phyloP scores from a whole-genome alignment of 1,284 basidiomycete genomes.

The Ceratobasidium sp. region DNA sequence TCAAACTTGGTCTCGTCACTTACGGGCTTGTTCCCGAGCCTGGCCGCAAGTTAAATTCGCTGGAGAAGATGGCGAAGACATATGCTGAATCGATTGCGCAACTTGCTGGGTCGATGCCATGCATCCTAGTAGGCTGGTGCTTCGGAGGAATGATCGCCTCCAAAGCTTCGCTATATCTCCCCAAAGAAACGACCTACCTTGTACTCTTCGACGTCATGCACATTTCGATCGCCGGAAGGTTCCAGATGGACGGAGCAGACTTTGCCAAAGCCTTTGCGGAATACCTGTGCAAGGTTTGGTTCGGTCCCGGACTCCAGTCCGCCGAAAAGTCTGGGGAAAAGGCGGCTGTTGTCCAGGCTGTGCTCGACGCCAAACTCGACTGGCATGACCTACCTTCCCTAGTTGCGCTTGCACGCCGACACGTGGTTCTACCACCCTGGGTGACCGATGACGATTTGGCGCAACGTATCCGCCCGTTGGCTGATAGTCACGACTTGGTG shows the following conservation, averaged over 20 bases:
- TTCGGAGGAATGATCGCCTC: not conserved
- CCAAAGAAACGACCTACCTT: not conserved
- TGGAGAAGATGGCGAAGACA: constrained; percentile 8
- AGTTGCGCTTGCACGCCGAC: not conserved
- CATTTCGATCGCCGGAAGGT: not conserved
- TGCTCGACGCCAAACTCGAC: constrained; percentile 12
- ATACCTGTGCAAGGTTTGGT: not conserved
- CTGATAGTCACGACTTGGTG: constrained; percentile 3
- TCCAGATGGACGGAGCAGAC: not conserved
- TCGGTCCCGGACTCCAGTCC: not conserved
- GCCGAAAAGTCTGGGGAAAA: not conserved
- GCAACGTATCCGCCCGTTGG: not conserved
- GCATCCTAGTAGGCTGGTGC: constrained; percentile 17
- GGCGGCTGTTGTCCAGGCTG: not conserved
- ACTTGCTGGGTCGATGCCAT: not conserved
- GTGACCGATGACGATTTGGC: not conserved
- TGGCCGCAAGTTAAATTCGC: not conserved
- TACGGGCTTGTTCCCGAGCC: not conserved
- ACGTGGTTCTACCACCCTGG: not conserved
- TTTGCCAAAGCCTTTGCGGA: not conserved
- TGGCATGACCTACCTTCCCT: not conserved
- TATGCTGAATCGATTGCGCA: constrained; percentile 1
- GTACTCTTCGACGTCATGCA: not conserved
- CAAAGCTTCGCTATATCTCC: not conserved
- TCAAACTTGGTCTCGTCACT: constrained; percentile 2